Base-by-base conservation (phyloP, 2,329 filamentous ascomycete species). In the Paraconiothyrium brasiliense region DNA sequence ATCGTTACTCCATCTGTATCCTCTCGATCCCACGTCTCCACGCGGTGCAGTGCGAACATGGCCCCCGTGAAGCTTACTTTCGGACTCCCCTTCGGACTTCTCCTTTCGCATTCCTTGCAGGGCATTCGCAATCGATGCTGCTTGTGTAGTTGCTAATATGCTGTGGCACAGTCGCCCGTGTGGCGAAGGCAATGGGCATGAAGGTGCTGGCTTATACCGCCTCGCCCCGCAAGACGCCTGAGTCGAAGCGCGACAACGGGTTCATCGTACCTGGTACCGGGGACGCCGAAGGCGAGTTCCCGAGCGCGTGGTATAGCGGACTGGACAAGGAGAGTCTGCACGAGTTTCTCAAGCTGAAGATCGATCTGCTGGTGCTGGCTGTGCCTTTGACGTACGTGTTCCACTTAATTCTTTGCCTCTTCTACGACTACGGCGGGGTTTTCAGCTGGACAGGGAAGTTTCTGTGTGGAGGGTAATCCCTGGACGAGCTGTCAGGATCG, bases 121-220 rank as follows among this genome's bases (percentile, higher is more conserved):
- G 24, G 8, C 4, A 14, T 39, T 34, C 22, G 6, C n/a, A 44
- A 8, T 16, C 43, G 8, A 56, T 47, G 24, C 14, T 13, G 32
- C 7, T 32, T 37, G n/a, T 6, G 4, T 47, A 22, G n/a, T 16
- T 24, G 54, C 57, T 59, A 30, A 64, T 66, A 65, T 30, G 64
- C 57, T 56, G 50, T 64, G 30, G 49, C 41, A 60, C 64, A 85
- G 84, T 85, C 44, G 86, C 82, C 37, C 81, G 82, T 30, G 83
- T 92, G 3, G 86, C 86, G 11, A 83, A 82, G 14, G 89, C 89
- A 2, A 77, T 92, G 69, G 92, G 91, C 20, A 89, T 92, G 85
- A 83, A 87, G 32, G 86, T 94, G 0, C 83, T 93, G 72, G 92
- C 91, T 0, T 93, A 91, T 80, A 94, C 91, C 0, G 88, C 91